A percentile compares a stretch with the other conserved stretches of the same genome.
These are phyloP conservation scores for Cairneyella variabilis DNA, from an alignment of 495 filamentous ascomycete genomes.

Conservation along the genomic window DNA sequence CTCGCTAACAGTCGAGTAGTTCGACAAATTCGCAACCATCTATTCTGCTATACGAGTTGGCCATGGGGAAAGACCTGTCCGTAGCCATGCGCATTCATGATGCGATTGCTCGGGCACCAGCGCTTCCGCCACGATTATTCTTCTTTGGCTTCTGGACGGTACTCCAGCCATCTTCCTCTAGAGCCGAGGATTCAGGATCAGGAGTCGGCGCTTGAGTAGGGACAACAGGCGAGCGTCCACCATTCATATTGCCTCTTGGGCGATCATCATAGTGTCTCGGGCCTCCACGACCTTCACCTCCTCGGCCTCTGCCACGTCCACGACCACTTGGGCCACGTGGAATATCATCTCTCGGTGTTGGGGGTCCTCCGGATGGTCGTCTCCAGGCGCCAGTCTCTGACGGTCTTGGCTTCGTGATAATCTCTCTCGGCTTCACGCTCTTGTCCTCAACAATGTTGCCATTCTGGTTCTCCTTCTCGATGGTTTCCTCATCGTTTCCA, in stretches of 20 bases:
- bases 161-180: conserved; percentile 75
- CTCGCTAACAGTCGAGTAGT: conserved; percentile 15
- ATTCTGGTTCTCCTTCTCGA: conserved; percentile 36
- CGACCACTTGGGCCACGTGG: conserved; percentile 32
- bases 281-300: conserved; percentile 36
- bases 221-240: conserved; percentile 27
- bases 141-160: conserved; percentile 59
- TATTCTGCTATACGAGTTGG: conserved; percentile 3
- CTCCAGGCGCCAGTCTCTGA: conserved; percentile 51
- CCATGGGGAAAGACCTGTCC: not conserved
- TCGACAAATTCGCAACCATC: conserved; percentile 17
- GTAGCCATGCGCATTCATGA: conserved; percentile 11
- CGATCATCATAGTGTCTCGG: conserved; percentile 34
- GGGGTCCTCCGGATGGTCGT: conserved; percentile 37
- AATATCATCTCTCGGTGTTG: conserved; percentile 26
- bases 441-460: conserved; percentile 35
- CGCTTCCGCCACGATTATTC: conserved; percentile 35
- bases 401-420: conserved; percentile 32
- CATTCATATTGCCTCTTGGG: conserved; percentile 38
- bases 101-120: conserved; percentile 28
- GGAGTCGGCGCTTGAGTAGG: conserved; percentile 31
- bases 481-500: conserved; percentile 42
- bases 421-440: conserved; percentile 40
- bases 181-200: conserved; percentile 32
- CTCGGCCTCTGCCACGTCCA: conserved; percentile 39